phyloP scores from a whole-genome alignment of 2,329 filamentous ascomycete genomes.

The Stenocarpella maydis region DNA sequence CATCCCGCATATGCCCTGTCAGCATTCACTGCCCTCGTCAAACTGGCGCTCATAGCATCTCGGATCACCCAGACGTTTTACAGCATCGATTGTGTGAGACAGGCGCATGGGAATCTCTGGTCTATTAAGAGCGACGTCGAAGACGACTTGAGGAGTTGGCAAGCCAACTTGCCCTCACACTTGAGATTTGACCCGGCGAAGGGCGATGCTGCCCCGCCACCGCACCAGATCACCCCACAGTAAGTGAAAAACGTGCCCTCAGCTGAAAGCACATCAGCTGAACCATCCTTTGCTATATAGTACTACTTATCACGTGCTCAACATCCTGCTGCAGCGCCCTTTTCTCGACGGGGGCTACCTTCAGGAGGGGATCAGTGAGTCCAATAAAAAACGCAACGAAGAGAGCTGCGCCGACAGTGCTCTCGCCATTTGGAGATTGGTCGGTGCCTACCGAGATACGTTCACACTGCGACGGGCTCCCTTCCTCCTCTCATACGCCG shows the following conservation, averaged over 20 bases:
- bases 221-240: background rate
- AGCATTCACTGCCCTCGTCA: background rate
- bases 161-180: background rate
- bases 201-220: background rate
- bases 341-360: slow-evolving; percentile 1
- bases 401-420: background rate
- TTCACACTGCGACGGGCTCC: background rate
- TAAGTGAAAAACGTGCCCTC: background rate
- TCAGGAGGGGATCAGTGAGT: background rate
- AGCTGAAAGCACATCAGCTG: background rate
- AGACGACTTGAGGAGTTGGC: background rate
- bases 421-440: background rate
- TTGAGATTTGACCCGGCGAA: background rate
- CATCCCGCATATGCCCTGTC: slow-evolving; percentile 4
- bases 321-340: slow-evolving; percentile 4
- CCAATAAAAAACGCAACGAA: background rate
- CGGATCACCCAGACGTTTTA: background rate
- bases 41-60: background rate
- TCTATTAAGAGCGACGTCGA: background rate
- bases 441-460: background rate
- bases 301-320: background rate
- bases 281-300: background rate
- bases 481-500: background rate
- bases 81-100: background rate
- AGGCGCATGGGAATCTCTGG: background rate